phyloP scores from a whole-genome alignment of 2,329 filamentous ascomycete species.

The Lecanoromycetidae sp. region DNA sequence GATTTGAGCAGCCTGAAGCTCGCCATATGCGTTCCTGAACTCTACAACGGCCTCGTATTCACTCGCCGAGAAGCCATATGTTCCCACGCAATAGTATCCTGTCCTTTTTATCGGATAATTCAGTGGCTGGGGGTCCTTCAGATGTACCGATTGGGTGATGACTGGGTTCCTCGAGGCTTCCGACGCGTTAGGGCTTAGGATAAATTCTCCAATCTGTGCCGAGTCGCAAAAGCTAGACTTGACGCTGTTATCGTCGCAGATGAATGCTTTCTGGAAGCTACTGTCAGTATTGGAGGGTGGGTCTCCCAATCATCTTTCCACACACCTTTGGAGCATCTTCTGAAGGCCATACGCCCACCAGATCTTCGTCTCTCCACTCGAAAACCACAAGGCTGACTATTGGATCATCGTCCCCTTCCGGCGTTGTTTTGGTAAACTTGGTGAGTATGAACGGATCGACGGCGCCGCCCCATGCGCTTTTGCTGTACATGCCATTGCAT shows the following conservation, averaged over 20 bases:
- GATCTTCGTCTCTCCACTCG: conserved; percentile 76
- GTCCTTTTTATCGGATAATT: conserved; percentile 81
- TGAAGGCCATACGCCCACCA: conserved; percentile 58
- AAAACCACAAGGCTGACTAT: conserved; percentile 79
- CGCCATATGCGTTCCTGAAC: conserved; percentile 92
- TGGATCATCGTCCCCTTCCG: conserved; percentile 53
- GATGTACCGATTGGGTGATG: conserved; percentile 65
- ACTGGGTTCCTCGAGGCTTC: conserved; percentile 59
- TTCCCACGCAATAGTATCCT: conserved; percentile 90
- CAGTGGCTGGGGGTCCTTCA: conserved; percentile 59
- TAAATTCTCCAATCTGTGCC: conserved; percentile 71
- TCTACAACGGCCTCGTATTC: conserved; percentile 73
- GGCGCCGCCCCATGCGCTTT: conserved; percentile 73
- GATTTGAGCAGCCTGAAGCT: conserved; percentile 89
- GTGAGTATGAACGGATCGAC: conserved; percentile 81
- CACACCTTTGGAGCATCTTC: conserved; percentile 44
- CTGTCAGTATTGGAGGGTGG: conserved; percentile 19
- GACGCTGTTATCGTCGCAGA: conserved; percentile 66
- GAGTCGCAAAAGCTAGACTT: conserved; percentile 58
- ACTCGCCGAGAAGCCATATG: conserved; percentile 51
- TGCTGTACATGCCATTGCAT: conserved; percentile 91
- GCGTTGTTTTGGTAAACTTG: conserved; percentile 56
- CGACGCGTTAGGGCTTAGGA: conserved; percentile 64
- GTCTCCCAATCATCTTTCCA: background rate
- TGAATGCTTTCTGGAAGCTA: conserved; percentile 44